Conservation (phyloP, 2,329 filamentous ascomycete species). For the Pseudocercospora fuligena region DNA sequence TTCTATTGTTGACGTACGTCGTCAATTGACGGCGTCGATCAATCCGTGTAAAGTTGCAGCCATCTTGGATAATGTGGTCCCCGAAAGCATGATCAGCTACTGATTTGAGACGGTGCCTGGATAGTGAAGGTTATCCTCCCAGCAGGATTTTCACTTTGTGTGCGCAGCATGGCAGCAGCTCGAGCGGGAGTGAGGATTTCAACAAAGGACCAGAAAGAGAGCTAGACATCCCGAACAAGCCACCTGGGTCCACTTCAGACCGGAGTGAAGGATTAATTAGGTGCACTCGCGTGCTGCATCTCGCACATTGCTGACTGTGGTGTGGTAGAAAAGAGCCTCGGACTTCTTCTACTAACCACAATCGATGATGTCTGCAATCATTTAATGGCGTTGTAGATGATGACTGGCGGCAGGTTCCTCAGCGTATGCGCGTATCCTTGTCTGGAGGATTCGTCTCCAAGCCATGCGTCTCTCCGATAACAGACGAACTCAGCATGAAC, state of each 20-base stretch:
- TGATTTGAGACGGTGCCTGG: not conserved
- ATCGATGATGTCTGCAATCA: conserved; percentile 4
- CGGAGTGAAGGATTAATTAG: not conserved
- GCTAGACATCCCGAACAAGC: conserved; percentile 2
- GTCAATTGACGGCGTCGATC: not conserved
- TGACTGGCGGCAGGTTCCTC: not conserved
- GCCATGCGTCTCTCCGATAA: not conserved
- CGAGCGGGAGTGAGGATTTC: not conserved
- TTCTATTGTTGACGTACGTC: conserved; percentile 4
- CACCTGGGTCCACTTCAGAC: not conserved
- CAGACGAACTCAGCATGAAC: not conserved
- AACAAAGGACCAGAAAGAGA: not conserved
- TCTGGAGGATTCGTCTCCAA: not conserved
- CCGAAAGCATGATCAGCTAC: not conserved
- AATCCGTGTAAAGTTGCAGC: not conserved
- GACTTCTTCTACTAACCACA: not conserved
- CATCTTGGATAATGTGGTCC: not conserved
- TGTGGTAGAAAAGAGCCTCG: conserved; percentile 3
- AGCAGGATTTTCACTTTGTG: not conserved
- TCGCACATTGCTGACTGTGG: not conserved
- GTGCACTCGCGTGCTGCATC: not conserved
- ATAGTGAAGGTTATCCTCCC: not conserved
- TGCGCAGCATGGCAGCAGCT: not conserved
- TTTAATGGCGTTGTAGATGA: not conserved
- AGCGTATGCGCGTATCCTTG: not conserved